Base-by-base conservation (phyloP, 805 yeast species). In the Saccharomycopsis selenospora region DNA sequence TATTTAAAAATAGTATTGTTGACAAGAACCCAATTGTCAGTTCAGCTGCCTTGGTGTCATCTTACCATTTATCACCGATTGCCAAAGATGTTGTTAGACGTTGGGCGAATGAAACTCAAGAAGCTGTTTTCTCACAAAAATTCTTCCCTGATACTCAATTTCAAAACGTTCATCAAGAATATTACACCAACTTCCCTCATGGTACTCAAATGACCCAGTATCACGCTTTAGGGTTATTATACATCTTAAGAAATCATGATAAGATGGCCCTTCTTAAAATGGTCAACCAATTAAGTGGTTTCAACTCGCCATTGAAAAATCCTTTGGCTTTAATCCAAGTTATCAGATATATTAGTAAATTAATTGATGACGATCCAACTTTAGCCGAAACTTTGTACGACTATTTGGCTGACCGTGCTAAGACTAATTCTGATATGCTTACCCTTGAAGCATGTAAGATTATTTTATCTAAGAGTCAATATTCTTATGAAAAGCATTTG, bases 51-150 rank as follows among this genome's bases (percentile, higher is more conserved):
- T 73, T 93, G 57, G 85, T 87, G 45, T 81, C 95, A 22, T 83
- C 96, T 6, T 93, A 91, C 68, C 95, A 93, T 66, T 69, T 93
- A 58, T 71, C 90, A 56, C 95, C 95, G 2, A 81, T 86, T 49
- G 88, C 96, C 28, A 85, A 83, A 64, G 96, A 87, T 53, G 90
- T 93, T 28, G 95, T 93, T 33, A 85, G 87, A 60, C 79, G 98
- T 62, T 91, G 95, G 81, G 77, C 91, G 18, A 89, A 89, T 63
- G 99, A 93, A 71, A 82, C 95, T 13, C 90, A 85, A 66, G 98
- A 93, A 64, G 82, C 95, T n/a, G 80, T 89, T 43, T 70, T 72
- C 49, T 77, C 86, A 18, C 72, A 71, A 57, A 71, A 70, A 52
- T 63, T 64, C 6, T 71, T 62, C 58, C 73, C 76, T 42, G 53